Evolutionary conservation across 2,329 filamentous ascomycete genomes (phyloP).

Genomic region (Paraphaeosphaeria sporulosa): DNA sequence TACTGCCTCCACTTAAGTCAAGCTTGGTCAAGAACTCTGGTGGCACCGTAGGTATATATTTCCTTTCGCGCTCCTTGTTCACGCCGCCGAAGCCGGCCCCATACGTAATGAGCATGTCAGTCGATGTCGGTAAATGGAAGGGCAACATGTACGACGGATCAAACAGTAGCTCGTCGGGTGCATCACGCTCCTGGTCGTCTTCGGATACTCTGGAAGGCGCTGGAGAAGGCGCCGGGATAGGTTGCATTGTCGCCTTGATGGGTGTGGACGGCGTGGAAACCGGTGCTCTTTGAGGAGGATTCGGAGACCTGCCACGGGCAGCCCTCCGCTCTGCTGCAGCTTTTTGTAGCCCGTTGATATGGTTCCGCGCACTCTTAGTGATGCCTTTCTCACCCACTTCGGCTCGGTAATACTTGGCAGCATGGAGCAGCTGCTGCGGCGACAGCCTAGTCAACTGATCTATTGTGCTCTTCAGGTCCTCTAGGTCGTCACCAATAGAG

Average conservation of each 20-base stretch:
- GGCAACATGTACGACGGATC: conserved; percentile 93
- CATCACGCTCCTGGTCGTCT: conserved; percentile 70
- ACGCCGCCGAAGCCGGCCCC: conserved; percentile 93
- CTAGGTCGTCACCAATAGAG: conserved; percentile 86
- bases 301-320: conserved; percentile 38
- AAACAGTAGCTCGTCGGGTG: conserved; percentile 77
- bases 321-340: conserved; percentile 65
- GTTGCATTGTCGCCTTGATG: conserved; percentile 34
- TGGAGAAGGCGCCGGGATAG: conserved; percentile 37
- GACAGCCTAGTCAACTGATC: conserved; percentile 87
- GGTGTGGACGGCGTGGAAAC: conserved; percentile 44
- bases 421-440: conserved; percentile 87
- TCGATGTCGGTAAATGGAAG: conserved; percentile 93
- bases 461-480: conserved; percentile 85
- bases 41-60: conserved; percentile 95
- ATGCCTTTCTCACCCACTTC: conserved; percentile 95
- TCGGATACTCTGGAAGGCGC: conserved; percentile 46
- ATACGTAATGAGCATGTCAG: conserved; percentile 95
- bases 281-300: conserved; percentile 45
- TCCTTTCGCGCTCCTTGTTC: conserved; percentile 88
- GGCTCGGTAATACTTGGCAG: conserved; percentile 89
- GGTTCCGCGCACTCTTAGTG: conserved; percentile 86
- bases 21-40: conserved; percentile 91
- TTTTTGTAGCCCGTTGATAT: conserved; percentile 80
- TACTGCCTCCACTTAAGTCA: conserved; percentile 62